Base-by-base conservation (phyloP, 129 eudicot species). In the Chrysanthemum seticuspe region DNA sequence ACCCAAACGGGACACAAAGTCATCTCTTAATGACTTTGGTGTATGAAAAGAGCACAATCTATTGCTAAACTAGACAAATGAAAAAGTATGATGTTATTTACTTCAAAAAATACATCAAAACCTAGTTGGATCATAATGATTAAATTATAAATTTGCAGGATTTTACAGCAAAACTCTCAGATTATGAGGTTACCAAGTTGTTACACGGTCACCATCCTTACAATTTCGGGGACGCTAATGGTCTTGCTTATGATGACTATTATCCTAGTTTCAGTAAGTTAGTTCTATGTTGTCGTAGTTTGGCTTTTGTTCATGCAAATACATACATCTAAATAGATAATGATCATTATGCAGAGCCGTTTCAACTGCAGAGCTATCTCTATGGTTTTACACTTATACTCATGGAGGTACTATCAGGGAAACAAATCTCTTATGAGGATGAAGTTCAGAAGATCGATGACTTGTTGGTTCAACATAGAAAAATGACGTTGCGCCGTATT, bases 121-220 rank as follows among this genome's bases (percentile, higher is more conserved):
- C n/a, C n/a, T n/a, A n/a, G n/a, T n/a, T n/a, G n/a, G n/a, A n/a
- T n/a, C n/a, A n/a, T n/a, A n/a, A n/a, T n/a, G 25, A n/a, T 19
- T 19, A 19, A 19, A 19, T 19, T 23, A 23, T 21, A 59, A 8
- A 11, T 59, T 3, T 19, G 15, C 64, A 59, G 64, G 31, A 59
- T 18, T 59, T 59, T 59, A 59, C 64, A 18, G 64, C 13, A 10
- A 59, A 59, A 29, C 64, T 59, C 21, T 21, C 64, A 59, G 64
- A 13, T 59, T 59, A 23, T 18, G 64, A 59, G 31, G 25, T 23
- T 21, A 13, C 34, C 3, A 59, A 15, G 27, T 57, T 57, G 13
- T 10, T 16, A 10, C 62, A 57, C 10, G 34, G 62, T 57, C 23
- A 15, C 29, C 9, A 8, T 57, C 14, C 62, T 11, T 10, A 7